Evolutionary conservation across 768 basidiomycete species (phyloP).

Genomic region (Russula foetens): DNA sequence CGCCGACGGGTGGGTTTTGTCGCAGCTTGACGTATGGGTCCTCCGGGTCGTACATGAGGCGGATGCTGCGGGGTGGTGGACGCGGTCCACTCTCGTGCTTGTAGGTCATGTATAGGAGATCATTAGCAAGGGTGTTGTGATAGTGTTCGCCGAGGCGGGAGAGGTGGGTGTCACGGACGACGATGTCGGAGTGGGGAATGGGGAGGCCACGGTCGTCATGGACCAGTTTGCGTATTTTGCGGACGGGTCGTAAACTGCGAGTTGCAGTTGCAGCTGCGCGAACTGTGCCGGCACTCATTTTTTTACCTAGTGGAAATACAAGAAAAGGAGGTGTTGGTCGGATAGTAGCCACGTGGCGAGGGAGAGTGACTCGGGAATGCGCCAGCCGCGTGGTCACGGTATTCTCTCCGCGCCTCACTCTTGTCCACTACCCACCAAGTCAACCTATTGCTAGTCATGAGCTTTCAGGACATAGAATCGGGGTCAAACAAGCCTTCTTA

Average conservation of each 20-base stretch:
- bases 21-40: slow-evolving; percentile 82
- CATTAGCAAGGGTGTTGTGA: slow-evolving; percentile 68
- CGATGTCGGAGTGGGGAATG: slow-evolving; percentile 57
- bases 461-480: slow-evolving; percentile 44
- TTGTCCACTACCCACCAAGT: not conserved
- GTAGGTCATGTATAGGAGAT: slow-evolving; percentile 95
- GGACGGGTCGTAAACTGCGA: slow-evolving; percentile 1
- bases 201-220: slow-evolving; percentile 54
- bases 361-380: not conserved
- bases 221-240: slow-evolving; percentile 27
- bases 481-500: slow-evolving; percentile 30
- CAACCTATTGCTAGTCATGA: slow-evolving; percentile 28
- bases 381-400: too few species aligned
- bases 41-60: slow-evolving; percentile 61
- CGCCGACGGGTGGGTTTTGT: slow-evolving; percentile 66
- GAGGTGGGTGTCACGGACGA: slow-evolving; percentile 61
- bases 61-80: slow-evolving; percentile 47
- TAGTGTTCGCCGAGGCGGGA: slow-evolving; percentile 82
- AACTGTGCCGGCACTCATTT: not conserved
- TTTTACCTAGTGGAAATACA: not conserved
- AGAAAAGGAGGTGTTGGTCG: too few species aligned
- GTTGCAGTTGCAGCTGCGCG: not conserved
- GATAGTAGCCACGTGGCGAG: not conserved
- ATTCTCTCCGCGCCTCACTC: not conserved
- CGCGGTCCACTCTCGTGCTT: slow-evolving; percentile 56